Evolutionary conservation across 108 stramenopile species (phyloP).

Genomic region (Stephanodiscus minutulus): DNA sequence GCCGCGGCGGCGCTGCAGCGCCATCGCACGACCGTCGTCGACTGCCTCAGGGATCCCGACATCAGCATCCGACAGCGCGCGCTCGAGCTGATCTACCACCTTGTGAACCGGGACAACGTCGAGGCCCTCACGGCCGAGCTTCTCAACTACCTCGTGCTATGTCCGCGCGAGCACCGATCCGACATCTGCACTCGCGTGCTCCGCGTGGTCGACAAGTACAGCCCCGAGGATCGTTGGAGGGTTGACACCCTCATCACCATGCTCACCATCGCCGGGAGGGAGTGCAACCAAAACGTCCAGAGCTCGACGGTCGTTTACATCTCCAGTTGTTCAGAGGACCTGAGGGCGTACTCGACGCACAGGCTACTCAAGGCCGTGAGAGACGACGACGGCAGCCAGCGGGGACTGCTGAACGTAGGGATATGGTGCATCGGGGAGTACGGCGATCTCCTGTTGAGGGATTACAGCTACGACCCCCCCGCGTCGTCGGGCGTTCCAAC

Average conservation of each 20-base stretch:
- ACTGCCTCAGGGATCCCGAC: constrained; percentile 99
- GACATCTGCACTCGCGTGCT: constrained; percentile 90
- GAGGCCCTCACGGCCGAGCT: constrained; percentile 91
- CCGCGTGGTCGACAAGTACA: constrained; percentile 89
- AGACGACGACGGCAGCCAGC: constrained; percentile 89
- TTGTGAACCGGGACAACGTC: constrained; percentile 93
- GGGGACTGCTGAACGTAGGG: constrained; percentile 85
- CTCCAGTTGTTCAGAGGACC: constrained; percentile 68
- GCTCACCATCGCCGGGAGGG: constrained; percentile 94
- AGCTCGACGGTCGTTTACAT: constrained; percentile 84
- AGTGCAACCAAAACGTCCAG: constrained; percentile 79
- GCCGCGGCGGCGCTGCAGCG: constrained; percentile 89
- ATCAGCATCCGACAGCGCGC: constrained; percentile 98
- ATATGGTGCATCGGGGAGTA: constrained; percentile 96
- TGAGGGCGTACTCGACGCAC: constrained; percentile 91
- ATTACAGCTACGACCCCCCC: constrained; percentile 71
- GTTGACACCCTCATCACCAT: constrained; percentile 96
- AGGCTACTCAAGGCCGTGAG: constrained; percentile 86
- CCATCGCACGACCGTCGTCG: constrained; percentile 93
- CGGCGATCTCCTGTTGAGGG: constrained; percentile 73
- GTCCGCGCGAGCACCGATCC: constrained; percentile 89
- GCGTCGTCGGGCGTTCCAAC: neutral
- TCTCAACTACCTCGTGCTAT: constrained; percentile 97
- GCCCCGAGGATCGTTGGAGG: constrained; percentile 91
- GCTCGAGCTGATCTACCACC: constrained; percentile 95